Evolutionary conservation across 805 yeast species (phyloP).

Genomic region (Candida alai): DNA sequence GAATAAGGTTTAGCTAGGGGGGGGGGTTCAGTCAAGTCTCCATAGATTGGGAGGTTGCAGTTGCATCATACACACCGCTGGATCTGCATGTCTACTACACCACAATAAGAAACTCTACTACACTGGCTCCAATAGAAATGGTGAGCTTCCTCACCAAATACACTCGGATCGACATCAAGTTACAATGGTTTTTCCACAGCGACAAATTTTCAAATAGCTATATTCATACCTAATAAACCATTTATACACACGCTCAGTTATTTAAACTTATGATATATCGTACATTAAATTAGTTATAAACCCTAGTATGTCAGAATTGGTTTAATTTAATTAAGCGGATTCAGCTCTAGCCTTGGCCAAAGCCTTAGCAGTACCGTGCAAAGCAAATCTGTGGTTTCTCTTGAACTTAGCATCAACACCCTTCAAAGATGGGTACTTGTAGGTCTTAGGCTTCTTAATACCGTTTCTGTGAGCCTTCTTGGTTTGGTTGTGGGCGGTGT

Average conservation of each 20-base stretch:
- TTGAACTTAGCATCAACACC: conserved; percentile 99
- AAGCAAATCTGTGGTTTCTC: conserved; percentile 99
- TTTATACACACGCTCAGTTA: conserved; percentile 11
- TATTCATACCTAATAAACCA: conserved; percentile 15
- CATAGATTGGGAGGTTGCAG: no score
- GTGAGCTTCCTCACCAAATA: no score
- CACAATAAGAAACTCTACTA: no score
- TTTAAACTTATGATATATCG: conserved; percentile 11
- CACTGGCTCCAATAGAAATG: no score
- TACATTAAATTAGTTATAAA: conserved; percentile 6
- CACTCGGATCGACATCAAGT: no score
- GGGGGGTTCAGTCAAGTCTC: no score
- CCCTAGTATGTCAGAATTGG: background rate
- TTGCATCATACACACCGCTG: no score
- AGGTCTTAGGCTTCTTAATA: conserved; percentile 98
- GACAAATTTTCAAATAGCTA: conserved; percentile 8
- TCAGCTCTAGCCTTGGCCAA: conserved; percentile 77
- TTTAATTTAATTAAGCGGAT: conserved; percentile 27
- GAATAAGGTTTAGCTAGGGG: no score
- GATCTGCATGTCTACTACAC: no score
- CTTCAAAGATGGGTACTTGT: conserved; percentile 97
- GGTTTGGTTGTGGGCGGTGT: conserved; percentile 99
- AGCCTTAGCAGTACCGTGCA: conserved; percentile 95
- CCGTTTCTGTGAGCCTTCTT: conserved; percentile 99
- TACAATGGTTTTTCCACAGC: background rate